A percentile compares a stretch with the other conserved stretches of the same genome.
Conservation (phyloP, 352 stramenopile species). For the Globisporangium polare region DNA sequence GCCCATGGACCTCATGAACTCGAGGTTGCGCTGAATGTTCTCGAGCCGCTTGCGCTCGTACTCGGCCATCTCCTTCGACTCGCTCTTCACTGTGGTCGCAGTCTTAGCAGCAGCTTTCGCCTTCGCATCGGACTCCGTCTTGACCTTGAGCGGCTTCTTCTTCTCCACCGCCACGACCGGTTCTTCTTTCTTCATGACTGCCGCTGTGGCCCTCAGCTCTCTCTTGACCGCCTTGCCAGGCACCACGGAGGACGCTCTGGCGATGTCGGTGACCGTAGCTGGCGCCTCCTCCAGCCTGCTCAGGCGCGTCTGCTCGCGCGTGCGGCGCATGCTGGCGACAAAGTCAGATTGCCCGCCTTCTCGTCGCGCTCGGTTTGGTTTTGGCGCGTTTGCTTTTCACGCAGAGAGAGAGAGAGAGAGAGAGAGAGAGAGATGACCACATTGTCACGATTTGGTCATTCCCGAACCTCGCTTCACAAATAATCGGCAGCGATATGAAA, state of each 20-base stretch:
- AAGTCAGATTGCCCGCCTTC: too few relatives aligned
- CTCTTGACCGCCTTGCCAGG: not conserved
- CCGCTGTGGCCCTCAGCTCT: constrained; percentile 14
- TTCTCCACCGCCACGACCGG: not conserved
- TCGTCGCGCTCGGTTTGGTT: too few relatives aligned
- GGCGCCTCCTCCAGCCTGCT: constrained; percentile 7
- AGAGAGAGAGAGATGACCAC: too few relatives aligned
- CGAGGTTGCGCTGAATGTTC: constrained; percentile 83
- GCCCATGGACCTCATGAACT: constrained; percentile 83
- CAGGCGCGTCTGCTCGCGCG: constrained; percentile 10
- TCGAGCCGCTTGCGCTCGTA: constrained; percentile 81
- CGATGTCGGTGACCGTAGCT: not conserved
- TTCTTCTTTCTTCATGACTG: constrained; percentile 13
- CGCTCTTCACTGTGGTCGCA: not conserved
- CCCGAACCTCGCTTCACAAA: too few relatives aligned
- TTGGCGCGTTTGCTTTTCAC: too few relatives aligned
- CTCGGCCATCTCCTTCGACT: constrained; percentile 35
- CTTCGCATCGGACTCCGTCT: constrained; percentile 4
- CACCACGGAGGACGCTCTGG: not conserved
- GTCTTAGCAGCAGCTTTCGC: not conserved
- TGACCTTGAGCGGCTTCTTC: not conserved
- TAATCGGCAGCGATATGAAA: too few relatives aligned
- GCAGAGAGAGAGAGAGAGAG: too few relatives aligned
- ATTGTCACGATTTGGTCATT: too few relatives aligned
- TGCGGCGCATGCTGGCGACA: constrained; percentile 13